These are phyloP conservation scores for Rhexocercosporidium sp. DNA, from an alignment of 2,329 filamentous ascomycete genomes.

Conservation along the genomic window DNA sequence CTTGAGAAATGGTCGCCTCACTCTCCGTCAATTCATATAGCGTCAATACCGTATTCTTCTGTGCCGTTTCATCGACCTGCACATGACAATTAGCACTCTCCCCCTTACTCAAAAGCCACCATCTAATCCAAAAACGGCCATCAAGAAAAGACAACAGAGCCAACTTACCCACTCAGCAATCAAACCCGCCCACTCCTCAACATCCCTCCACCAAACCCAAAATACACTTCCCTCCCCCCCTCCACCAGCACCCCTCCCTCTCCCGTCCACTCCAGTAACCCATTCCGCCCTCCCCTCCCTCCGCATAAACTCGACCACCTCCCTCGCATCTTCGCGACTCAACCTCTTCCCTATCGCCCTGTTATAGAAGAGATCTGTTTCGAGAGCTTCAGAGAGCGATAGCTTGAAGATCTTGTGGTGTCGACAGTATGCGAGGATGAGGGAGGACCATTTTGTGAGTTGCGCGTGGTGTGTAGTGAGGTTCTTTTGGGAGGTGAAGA, in stretches of 20 bases:
- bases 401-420: constrained; percentile 79
- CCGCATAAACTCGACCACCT: constrained; percentile 64
- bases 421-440: constrained; percentile 84
- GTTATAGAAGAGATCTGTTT: constrained; percentile 65
- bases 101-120: neutral
- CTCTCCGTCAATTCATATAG: constrained; percentile 90
- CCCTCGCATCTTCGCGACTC: constrained; percentile 55
- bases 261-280: constrained; percentile 47
- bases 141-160: neutral
- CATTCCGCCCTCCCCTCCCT: constrained; percentile 70
- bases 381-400: constrained; percentile 64
- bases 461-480: constrained; percentile 75
- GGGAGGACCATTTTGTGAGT: constrained; percentile 82
- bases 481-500: constrained; percentile 84
- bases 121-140: neutral
- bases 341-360: constrained; percentile 57
- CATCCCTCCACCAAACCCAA: constrained; percentile 84
- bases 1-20: constrained; percentile 75
- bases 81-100: constrained; percentile 21
- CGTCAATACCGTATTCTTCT: constrained; percentile 88
- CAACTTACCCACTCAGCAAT: constrained; percentile 73
- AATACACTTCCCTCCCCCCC: constrained; percentile 58
- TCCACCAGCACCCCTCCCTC: constrained; percentile 80
- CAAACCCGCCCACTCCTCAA: constrained; percentile 86
- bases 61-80: constrained; percentile 78